Evolutionary conservation across 169 alveolate species (phyloP).

Genomic region (Cryptosporidium canis): DNA sequence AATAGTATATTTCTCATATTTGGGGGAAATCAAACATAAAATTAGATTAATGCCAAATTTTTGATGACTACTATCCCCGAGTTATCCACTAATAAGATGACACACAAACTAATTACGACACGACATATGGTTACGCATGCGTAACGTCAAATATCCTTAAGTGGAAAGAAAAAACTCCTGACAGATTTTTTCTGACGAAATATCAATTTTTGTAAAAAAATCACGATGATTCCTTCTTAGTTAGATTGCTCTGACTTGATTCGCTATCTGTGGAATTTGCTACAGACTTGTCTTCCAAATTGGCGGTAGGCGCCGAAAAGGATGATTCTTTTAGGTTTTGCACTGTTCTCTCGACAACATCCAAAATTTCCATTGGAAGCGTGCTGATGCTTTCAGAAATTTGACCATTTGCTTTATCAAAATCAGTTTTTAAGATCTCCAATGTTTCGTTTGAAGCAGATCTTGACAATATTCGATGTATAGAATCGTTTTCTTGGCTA

Average conservation of each 20-base stretch:
- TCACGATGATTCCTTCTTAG: not conserved
- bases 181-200: no score
- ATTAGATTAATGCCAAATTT: not conserved
- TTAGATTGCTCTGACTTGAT: not conserved
- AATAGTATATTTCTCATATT: conserved; percentile 3
- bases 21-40: not conserved
- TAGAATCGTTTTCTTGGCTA: conserved; percentile 41
- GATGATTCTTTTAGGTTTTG: not conserved
- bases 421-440: not conserved
- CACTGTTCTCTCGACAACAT: not conserved
- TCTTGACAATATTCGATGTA: conserved; percentile 18
- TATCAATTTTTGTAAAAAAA: no score
- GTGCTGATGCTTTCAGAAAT: not conserved
- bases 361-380: not conserved
- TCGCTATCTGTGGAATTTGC: not conserved
- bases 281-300: not conserved
- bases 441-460: not conserved
- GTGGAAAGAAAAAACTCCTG: conserved; percentile 19
- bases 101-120: conserved; percentile 57
- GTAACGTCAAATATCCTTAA: conserved; percentile 38
- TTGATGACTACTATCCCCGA: not conserved
- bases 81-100: conserved; percentile 35
- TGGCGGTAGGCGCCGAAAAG: not conserved
- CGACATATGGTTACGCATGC: conserved; percentile 70
- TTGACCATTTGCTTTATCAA: not conserved